Evolutionary conservation across 2,329 filamentous ascomycete genomes (phyloP), one percentile per base, ranked within the genome.

Genomic region (Pseudocercospora vitis): DNA sequence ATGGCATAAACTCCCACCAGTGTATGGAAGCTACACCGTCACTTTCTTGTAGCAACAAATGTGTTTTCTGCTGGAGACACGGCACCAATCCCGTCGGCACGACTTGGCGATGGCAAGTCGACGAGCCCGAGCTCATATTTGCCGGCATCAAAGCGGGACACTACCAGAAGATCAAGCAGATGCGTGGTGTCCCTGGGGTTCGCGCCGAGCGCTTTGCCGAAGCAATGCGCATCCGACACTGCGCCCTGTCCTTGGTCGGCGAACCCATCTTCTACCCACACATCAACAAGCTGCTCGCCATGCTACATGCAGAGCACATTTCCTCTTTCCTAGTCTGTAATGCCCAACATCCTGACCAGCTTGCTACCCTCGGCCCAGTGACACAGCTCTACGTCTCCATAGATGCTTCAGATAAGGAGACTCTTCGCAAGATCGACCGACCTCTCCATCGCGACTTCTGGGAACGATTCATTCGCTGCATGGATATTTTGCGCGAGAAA

Each of bases 231-330:
- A 96, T 99, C 64, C 82, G 90, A 0, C 92, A 99, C 73, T 99
- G 92, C 70, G 94, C 94, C 0, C 77, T 99, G 40, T 90, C 85
- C 61, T 79, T 99, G 7, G 94, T 99, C 18, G 92, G 94, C 63
- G 92, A 99, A 72, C 92, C 92, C n/a, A 96, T 96, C 64, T 97
- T 97, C 76, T 97, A 97, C 71, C 94, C 94, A 7, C 86, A 95
- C 68, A 97, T 97, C 78, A 96, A 99, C 72, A 87, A 91, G 68
- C 91, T 97, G 66, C 78, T 95, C 1, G 80, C 76, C 8, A 82
- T 97, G 78, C 79, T 99, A 60, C 92, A 97, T 74, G 76, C 72
- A 9, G 88, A 95, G 70, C 86, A 84, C 63, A 96, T 97, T 62
- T 95, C 89, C 2, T 94, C 88, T 26, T 99, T 97, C 75, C 78